Percentiles rank a stretch among this genome's conserved stretches.
Evolutionary conservation across 169 alveolate species (phyloP).

Genomic region (Miamiensis avidus): DNA sequence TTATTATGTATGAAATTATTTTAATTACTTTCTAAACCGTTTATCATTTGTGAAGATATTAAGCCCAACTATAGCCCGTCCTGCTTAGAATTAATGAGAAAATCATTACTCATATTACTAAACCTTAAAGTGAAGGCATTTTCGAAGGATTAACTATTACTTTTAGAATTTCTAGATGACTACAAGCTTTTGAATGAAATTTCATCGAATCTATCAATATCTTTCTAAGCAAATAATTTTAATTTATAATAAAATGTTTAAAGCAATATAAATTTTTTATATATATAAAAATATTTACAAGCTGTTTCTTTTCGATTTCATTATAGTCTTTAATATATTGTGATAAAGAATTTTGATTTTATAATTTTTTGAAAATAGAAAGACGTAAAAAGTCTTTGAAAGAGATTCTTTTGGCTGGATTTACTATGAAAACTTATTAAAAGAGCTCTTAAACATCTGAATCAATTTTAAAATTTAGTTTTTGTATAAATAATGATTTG

Average conservation of each 20-base stretch:
- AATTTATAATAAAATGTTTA: neutral
- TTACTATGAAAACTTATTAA: too few relatives aligned
- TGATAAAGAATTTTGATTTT: neutral
- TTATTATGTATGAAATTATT: too few relatives aligned
- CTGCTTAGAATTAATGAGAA: too few relatives aligned
- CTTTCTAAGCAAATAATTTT: neutral
- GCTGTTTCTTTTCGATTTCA: neutral
- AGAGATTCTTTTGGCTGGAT: neutral
- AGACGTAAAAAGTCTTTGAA: too few relatives aligned
- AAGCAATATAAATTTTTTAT: too few relatives aligned
- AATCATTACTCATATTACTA: neutral
- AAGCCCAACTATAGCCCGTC: too few relatives aligned
- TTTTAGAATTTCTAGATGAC: too few relatives aligned
- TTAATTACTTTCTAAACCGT: too few relatives aligned
- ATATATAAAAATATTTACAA: neutral
- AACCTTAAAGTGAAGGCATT: neutral
- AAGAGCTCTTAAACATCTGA: neutral
- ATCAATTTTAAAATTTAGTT: neutral
- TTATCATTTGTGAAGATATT: too few relatives aligned
- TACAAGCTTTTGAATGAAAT: neutral
- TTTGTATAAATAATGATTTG: neutral
- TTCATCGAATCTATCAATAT: neutral
- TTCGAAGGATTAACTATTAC: neutral
- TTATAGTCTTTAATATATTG: neutral
- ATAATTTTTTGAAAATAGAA: neutral